Evolutionary conservation across 176 grass and related monocot genomes (phyloP).

Genomic region (Rhynchospora pubera): DNA sequence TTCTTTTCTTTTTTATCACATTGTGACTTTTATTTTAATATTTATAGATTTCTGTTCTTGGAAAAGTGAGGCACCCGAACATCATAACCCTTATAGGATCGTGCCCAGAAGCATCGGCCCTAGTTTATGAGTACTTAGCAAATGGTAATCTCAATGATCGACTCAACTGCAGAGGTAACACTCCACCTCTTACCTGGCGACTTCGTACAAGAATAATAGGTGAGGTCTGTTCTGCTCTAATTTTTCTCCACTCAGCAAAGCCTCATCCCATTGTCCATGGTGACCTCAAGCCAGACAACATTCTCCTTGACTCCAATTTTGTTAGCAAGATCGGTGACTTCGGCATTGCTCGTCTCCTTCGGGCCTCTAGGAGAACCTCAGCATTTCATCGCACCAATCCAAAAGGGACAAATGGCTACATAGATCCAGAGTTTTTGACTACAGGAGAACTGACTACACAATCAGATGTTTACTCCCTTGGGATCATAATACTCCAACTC

Average conservation of each 20-base stretch:
- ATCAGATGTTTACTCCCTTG: constrained; percentile 46
- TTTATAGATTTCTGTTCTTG: constrained; percentile 39
- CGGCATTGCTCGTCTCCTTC: constrained; percentile 36
- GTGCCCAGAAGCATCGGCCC: constrained; percentile 32
- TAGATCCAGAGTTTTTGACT: constrained; percentile 41
- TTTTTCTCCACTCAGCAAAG: constrained; percentile 46
- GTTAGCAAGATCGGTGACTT: constrained; percentile 51
- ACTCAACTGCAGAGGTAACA: constrained; percentile 24
- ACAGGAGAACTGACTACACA: constrained; percentile 31
- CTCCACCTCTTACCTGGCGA: constrained; percentile 40
- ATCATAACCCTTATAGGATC: constrained; percentile 51
- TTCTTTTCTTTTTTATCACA: neutral
- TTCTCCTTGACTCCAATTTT: constrained; percentile 54
- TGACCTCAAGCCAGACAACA: constrained; percentile 50
- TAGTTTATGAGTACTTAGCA: constrained; percentile 46
- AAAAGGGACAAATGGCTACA: constrained; percentile 37
- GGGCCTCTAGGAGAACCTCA: constrained; percentile 29
- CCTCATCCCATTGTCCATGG: constrained; percentile 48
- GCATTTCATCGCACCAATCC: constrained; percentile 32
- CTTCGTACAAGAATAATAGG: constrained; percentile 35
- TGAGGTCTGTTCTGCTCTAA: constrained; percentile 47
- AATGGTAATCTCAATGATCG: constrained; percentile 56
- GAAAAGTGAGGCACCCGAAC: constrained; percentile 56
- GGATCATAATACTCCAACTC: constrained; percentile 47
- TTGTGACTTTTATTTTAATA: neutral